Base-by-base conservation (phyloP, 768 basidiomycete genomes). In the Vishniacozyma victoriae region DNA sequence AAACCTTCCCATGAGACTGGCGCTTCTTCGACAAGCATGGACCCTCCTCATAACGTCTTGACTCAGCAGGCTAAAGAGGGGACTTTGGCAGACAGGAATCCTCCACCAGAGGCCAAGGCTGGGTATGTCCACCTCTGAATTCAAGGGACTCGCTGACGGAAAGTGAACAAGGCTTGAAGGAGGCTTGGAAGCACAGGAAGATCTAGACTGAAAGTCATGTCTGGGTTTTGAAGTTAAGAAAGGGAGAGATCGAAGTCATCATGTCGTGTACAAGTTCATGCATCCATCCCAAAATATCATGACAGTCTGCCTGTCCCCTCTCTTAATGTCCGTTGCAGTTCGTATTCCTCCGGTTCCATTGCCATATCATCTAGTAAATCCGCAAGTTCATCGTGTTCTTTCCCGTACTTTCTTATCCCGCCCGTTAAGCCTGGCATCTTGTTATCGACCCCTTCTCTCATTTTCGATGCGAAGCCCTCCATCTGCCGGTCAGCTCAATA, bases 161-260 rank as follows among this genome's bases (percentile, higher is more conserved):
- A n/a, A n/a, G n/a, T n/a, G n/a, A 59, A 44, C 22, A 50, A 13
- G 62, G 66, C 9, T 31, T 58, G 22, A 45, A 62, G 26, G 62
- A 64, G 29, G 66, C 51, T n/a, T 68, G 66, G 66, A 68, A 68
- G 57, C 43, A 59, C 44, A 43, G 62, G 33, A 59, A 59, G 9
- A 33, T n/a, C 29, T 33, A 33, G 9, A n/a, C 29, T 33, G 29
- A n/a, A 33, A 33, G 29, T 33, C 29, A n/a, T n/a, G n/a, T n/a
- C n/a, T n/a, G n/a, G n/a, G n/a, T n/a, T n/a, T n/a, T n/a, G n/a
- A n/a, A n/a, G n/a, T n/a, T n/a, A n/a, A n/a, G n/a, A n/a, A n/a
- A n/a, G n/a, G n/a, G n/a, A n/a, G n/a, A n/a, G n/a, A n/a, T n/a
- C n/a, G n/a, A n/a, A n/a, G n/a, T n/a, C n/a, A n/a, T n/a, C n/a